Conservation (phyloP, 2,329 filamentous ascomycete species). For the Microdochium nivale region DNA sequence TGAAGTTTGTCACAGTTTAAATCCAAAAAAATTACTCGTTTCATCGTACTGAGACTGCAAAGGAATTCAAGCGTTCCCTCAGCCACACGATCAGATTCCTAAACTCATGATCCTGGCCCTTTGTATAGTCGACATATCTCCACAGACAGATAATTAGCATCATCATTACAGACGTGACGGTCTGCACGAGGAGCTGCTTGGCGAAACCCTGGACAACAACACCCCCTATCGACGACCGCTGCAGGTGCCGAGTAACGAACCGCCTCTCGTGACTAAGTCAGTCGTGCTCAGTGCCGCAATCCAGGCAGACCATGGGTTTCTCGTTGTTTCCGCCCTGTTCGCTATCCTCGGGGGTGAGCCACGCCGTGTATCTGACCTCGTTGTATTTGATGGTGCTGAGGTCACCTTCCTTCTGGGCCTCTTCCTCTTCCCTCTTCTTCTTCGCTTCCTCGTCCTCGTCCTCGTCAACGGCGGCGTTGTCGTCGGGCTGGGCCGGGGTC, state of each 20-base stretch:
- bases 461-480: background rate
- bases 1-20: background rate
- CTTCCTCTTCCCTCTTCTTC: conserved; percentile 3
- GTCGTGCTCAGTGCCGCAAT: background rate
- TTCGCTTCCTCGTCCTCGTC: conserved; percentile 5
- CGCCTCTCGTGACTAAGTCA: background rate
- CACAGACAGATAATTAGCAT: background rate
- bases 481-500: background rate
- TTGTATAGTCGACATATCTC: background rate
- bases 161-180: background rate
- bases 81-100: background rate
- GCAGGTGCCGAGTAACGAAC: background rate
- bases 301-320: background rate
- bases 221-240: background rate
- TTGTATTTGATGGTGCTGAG: conserved; percentile 8
- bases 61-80: background rate
- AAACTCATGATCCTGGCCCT: background rate
- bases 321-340: background rate
- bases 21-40: too few relatives aligned
- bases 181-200: background rate
- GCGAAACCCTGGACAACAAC: background rate
- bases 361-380: background rate
- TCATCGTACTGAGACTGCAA: background rate
- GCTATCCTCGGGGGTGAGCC: background rate
- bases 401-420: conserved; percentile 8